Evolutionary conservation across 164 flowering plant genomes (phyloP).

Genomic region (Brasenia schreberi): DNA sequence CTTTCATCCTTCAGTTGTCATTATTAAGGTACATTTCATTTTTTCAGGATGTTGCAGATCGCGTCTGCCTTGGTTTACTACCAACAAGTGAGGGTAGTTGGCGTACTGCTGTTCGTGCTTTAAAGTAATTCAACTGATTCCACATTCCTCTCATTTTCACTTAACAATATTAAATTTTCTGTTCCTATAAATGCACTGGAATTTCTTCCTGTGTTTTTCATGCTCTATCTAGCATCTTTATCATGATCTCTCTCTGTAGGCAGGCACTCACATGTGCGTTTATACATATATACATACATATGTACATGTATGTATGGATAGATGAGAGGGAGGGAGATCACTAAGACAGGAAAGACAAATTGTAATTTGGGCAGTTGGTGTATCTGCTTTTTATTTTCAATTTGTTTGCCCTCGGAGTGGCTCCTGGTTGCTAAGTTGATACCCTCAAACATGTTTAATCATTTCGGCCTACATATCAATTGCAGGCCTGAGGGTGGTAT

Average conservation of each 20-base stretch:
- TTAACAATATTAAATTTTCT: too few species aligned
- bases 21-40: background rate
- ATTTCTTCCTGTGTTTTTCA: too few species aligned
- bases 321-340: too few species aligned
- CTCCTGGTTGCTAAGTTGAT: background rate
- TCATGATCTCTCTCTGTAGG: too few species aligned
- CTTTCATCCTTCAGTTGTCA: background rate
- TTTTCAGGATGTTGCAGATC: slow-evolving; percentile 77
- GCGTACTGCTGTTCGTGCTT: slow-evolving; percentile 83
- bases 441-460: background rate
- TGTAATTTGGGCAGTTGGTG: too few species aligned
- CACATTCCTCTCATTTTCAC: background rate
- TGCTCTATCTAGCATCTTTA: too few species aligned
- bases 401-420: background rate
- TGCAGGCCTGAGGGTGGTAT: slow-evolving; percentile 74
- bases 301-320: too few species aligned
- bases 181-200: too few species aligned
- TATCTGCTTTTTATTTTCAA: too few species aligned
- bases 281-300: too few species aligned
- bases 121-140: slow-evolving; percentile 33
- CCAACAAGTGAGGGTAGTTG: slow-evolving; percentile 92
- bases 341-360: too few species aligned
- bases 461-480: background rate
- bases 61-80: slow-evolving; percentile 87
- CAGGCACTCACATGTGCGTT: too few species aligned